These are phyloP conservation scores for Aspergillus melleus DNA, from an alignment of 2,329 filamentous ascomycete species.

Conservation along the genomic window DNA sequence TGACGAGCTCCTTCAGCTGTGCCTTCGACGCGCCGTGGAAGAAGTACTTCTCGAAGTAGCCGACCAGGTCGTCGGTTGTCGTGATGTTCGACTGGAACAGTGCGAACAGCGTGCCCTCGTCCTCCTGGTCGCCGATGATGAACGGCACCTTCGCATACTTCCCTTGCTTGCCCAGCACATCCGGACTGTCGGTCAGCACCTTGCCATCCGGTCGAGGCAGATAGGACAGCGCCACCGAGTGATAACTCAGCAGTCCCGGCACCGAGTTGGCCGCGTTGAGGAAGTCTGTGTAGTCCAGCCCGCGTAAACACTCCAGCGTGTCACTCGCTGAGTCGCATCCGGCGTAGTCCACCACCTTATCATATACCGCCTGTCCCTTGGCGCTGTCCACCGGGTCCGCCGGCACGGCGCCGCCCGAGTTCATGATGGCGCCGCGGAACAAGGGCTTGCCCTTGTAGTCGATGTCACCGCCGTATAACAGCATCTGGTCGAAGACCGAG, in stretches of 20 bases:
- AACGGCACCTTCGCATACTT: conserved; percentile 62
- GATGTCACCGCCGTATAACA: conserved; percentile 69
- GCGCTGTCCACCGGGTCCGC: conserved; percentile 63
- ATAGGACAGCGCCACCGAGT: conserved; percentile 69
- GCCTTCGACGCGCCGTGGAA: conserved; percentile 58
- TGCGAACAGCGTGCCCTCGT: conserved; percentile 75
- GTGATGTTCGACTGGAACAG: conserved; percentile 70
- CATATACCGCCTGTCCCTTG: conserved; percentile 62
- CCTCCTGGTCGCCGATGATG: conserved; percentile 74
- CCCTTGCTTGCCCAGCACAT: conserved; percentile 55
- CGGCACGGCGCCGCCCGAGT: conserved; percentile 65
- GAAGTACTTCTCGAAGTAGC: conserved; percentile 62
- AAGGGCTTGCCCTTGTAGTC: conserved; percentile 73
- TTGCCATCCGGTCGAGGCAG: conserved; percentile 71
- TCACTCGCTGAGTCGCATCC: conserved; percentile 46
- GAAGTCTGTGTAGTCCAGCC: conserved; percentile 46
- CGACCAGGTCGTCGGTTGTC: conserved; percentile 57
- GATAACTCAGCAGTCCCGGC: conserved; percentile 66
- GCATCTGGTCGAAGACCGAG: conserved; percentile 74
- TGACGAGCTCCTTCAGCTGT: conserved; percentile 58
- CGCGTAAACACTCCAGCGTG: conserved; percentile 51
- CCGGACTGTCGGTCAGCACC: conserved; percentile 62
- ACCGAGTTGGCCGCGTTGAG: conserved; percentile 69
- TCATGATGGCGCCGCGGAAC: conserved; percentile 78
- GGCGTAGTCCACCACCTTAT: conserved; percentile 47